Evolutionary conservation across 2,329 filamentous ascomycete genomes (phyloP).

Genomic region (Pseudogymnoascus sp.): DNA sequence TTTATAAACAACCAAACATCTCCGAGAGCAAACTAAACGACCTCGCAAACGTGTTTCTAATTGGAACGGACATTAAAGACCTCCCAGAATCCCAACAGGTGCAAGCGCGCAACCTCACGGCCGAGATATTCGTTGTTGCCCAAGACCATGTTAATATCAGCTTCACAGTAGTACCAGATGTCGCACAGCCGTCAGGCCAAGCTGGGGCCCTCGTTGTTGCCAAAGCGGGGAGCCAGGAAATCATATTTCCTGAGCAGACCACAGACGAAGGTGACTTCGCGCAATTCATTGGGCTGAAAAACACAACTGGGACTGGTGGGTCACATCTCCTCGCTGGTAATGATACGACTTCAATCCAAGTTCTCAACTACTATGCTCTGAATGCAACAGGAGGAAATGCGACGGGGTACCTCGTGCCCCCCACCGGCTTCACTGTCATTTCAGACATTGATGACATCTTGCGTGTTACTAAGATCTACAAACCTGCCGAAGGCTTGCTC

Average conservation of each 20-base stretch:
- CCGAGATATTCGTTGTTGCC: constrained; percentile 67
- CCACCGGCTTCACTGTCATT: constrained; percentile 61
- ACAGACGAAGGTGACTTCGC: constrained; percentile 66
- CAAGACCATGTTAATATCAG: constrained; percentile 56
- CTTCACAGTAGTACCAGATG: constrained; percentile 32
- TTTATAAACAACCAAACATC: constrained; percentile 71
- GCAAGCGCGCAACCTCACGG: constrained; percentile 66
- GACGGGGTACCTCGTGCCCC: constrained; percentile 68
- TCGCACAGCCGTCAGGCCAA: constrained; percentile 22
- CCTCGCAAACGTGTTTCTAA: constrained; percentile 62
- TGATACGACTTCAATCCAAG: constrained; percentile 54
- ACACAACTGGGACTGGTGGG: constrained; percentile 41
- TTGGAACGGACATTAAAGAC: constrained; percentile 52
- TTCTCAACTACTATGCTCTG: constrained; percentile 59
- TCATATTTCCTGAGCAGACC: constrained; percentile 57
- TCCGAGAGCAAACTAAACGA: constrained; percentile 56
- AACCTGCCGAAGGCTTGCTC: constrained; percentile 63
- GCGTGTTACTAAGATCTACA: constrained; percentile 72
- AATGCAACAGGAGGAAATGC: constrained; percentile 61
- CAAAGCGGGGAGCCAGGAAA: constrained; percentile 52
- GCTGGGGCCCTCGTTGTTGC: constrained; percentile 43
- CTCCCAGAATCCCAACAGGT: constrained; percentile 51
- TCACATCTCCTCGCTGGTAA: constrained; percentile 52
- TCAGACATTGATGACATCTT: constrained; percentile 76
- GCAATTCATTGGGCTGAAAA: constrained; percentile 55